Conservation (phyloP, 2,329 filamentous ascomycete species). For the Grosmannia clavigera region DNA sequence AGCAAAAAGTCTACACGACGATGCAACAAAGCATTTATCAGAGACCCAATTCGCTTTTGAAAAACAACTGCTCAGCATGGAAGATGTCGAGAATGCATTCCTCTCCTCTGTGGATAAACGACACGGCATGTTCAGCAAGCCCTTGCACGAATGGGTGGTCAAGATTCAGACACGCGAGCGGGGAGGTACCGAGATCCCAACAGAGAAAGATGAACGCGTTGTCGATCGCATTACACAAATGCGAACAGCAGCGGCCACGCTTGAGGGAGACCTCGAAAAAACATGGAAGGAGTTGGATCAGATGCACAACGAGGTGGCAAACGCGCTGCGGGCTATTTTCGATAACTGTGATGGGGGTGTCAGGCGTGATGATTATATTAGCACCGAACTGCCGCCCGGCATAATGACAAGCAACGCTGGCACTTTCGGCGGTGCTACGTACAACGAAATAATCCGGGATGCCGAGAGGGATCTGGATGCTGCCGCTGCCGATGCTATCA, state of each 20-base stretch:
- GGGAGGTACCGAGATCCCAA: not conserved
- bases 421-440: not conserved
- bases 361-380: not conserved
- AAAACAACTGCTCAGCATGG: conserved; percentile 3
- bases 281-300: conserved; percentile 20
- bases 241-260: not conserved
- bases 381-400: not conserved
- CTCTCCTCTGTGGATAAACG: not conserved
- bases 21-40: conserved; percentile 6
- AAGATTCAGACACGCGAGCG: conserved; percentile 6
- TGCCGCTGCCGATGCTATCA: not conserved
- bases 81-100: conserved; percentile 3
- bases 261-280: conserved; percentile 9
- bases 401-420: not conserved
- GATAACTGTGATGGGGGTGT: not conserved
- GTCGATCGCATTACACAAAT: conserved; percentile 8
- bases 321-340: conserved; percentile 12
- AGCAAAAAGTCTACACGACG: conserved; percentile 8
- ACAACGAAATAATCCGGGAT: conserved; percentile 4
- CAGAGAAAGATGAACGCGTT: conserved; percentile 7
- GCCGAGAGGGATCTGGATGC: conserved; percentile 5
- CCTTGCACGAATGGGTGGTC: conserved; percentile 7
- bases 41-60: conserved; percentile 3
- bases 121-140: conserved; percentile 4
- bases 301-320: conserved; percentile 28